Base-by-base conservation (phyloP, 2,329 filamentous ascomycete genomes). In the Cladorrhinum sp. region DNA sequence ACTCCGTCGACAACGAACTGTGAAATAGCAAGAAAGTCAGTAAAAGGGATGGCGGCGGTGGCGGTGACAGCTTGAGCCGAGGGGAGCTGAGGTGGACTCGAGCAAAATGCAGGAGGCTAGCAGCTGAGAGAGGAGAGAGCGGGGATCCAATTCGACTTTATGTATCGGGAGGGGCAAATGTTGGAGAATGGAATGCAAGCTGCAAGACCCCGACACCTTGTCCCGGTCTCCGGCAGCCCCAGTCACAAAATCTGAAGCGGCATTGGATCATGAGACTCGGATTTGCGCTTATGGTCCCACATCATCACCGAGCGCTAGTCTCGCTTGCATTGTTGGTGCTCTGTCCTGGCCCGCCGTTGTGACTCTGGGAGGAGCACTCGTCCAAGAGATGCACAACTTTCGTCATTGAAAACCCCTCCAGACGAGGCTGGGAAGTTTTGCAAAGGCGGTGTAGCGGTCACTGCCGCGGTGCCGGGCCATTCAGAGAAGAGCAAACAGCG, bases 1-100 rank as follows among this genome's bases (percentile, higher is more conserved):
- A 84, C 85, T 68, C 90, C 91, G 83, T 99, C 92, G 67, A 97
- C 94, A 70, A 99, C 90, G 75, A 96, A 99, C 94, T 97, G 74
- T 69, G 62, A 59, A 58, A 54, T 58, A 72, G 69, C 60, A 46
- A 30, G 65, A 57, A 59, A 54, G 23, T 28, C 18, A 56, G 30
- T 33, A 23, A 24, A 54, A 18, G 36, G 50, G 18, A 42, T 55
- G n/a, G n/a, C n/a, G n/a, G 52, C 36, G 10, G 21, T 24, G 49
- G 49, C 21, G 49, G 21, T 51, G 49, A 24, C 49, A 26, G 23
- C 21, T 24, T 14, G 49, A 51, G 24, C 49, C 49, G 49, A 46
- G 54, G 54, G 26, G 39, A 49, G 49, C 49, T 57, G 39, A 33
- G 36, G 39, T 26, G 54, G 33, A 21, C 42, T 36, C 33, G 4